Evolutionary conservation across 1,284 basidiomycete species (phyloP), one percentile per base, ranked within the genome.

Genomic region (Crucibulum parvulum): DNA sequence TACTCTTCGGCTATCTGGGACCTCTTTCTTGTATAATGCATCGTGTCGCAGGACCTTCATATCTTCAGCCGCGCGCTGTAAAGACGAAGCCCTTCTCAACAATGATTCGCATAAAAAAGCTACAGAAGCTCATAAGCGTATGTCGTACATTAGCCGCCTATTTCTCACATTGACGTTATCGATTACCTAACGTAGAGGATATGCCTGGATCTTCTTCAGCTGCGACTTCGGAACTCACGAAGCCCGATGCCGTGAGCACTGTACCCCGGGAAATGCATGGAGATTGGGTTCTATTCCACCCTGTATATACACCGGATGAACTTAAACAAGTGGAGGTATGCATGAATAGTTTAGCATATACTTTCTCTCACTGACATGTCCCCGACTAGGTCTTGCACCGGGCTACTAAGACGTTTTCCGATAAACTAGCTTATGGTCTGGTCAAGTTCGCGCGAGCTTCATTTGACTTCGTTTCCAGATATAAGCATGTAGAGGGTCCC

Each of bases 241-340:
- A 72, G 50, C 65, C 66, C 10, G 77, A 74, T 64, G 78, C 78
- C 2, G 75, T 79, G 53, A 79, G 77, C 67, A 81, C 84, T 4
- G 72, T 83, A 10, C 83, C 84, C 7, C 76, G 75, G 0, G 80
- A 80, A 69, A 71, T 91, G 55, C 84, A 81, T 36, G 91, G 91
- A 2, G 91, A 92, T 69, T 94, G 92, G 90, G 90, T 94, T 8
- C 77, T 94, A 1, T 92, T 93, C 70, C 92, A 94, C 69, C 92
- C 92, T 0, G 93, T 94, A 0, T 94, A 95, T 71, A 82, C 88
- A 6, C 73, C 78, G 15, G 88, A 91, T 50, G 96, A 98, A 73
- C 78, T 98, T 63, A 90, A 87, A 62, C 81, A 89, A 9, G 91
- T 95, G 47, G 80, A 91, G 74, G 91, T 90, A 66, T 45, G 75